Base-by-base conservation (phyloP, 768 basidiomycete species). In the Panus rudis region DNA sequence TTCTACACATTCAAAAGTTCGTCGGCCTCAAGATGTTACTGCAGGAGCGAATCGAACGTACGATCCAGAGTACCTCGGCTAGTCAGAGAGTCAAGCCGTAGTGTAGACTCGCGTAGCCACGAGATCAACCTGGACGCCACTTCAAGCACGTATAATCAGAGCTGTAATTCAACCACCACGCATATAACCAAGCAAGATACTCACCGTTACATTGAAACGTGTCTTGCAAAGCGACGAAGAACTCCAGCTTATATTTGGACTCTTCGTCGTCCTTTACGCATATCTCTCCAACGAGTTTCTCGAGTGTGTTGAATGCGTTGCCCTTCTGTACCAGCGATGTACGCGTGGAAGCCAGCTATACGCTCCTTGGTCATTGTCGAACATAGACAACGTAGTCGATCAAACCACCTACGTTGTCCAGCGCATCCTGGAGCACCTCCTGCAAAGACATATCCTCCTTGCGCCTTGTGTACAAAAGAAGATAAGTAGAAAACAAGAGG, bases 121-220 rank as follows among this genome's bases (percentile, higher is more conserved):
- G 71, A 47, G 20, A 89, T 60, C 4, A 86, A 55, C 41, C 83
- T 72, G 1, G 77, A 75, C 3, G 86, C 76, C 26, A 91, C 88
- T 91, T 43, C n/a, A n/a, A n/a, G n/a, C n/a, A n/a, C n/a, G n/a
- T n/a, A n/a, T n/a, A n/a, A n/a, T n/a, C n/a, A n/a, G n/a, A n/a
- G n/a, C n/a, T n/a, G n/a, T n/a, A n/a, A n/a, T n/a, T n/a, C n/a
- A n/a, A n/a, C 23, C 35, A 37, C 13, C 22, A 25, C 17, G 24
- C n/a, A n/a, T n/a, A n/a, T n/a, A n/a, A n/a, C n/a, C n/a, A n/a
- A n/a, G n/a, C n/a, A n/a, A n/a, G 43, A 12, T 27, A 54, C 84
- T 47, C 52, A 89, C 89, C 68, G 55, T 92, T 92, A 61, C 82
- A 87, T 59, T 91, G 84, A 51, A 92, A 90, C 1, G 78, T 78